phyloP scores from a whole-genome alignment of 2,329 filamentous ascomycete genomes.

The Sporothrix globosa region DNA sequence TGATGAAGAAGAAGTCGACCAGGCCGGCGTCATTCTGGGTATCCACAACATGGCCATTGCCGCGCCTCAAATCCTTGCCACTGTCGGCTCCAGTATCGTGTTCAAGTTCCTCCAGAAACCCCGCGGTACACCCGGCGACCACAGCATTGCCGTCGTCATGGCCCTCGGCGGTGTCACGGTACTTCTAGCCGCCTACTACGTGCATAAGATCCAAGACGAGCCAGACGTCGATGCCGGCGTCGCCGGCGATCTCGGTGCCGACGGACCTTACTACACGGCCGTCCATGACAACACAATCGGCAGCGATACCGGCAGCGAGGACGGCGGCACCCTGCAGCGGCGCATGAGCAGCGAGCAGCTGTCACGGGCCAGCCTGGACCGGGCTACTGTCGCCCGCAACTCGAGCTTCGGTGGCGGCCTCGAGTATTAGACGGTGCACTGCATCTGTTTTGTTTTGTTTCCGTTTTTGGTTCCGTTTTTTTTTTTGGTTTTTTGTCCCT shows the following conservation, averaged over 20 bases:
- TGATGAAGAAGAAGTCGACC: constrained; percentile 61
- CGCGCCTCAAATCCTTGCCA: constrained; percentile 88
- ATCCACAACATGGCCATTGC: constrained; percentile 96
- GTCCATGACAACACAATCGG: constrained; percentile 6
- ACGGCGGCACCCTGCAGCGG: constrained; percentile 39
- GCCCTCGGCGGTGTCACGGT: constrained; percentile 81
- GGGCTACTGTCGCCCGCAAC: constrained; percentile 53
- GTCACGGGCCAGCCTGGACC: constrained; percentile 50
- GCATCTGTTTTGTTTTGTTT: background rate
- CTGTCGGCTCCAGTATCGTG: constrained; percentile 78
- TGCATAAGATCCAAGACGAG: constrained; percentile 68
- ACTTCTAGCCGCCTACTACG: constrained; percentile 74
- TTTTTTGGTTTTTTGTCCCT: background rate
- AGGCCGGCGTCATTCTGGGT: constrained; percentile 87
- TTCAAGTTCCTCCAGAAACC: constrained; percentile 88
- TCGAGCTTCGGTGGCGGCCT: constrained; percentile 53
- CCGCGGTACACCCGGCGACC: constrained; percentile 79
- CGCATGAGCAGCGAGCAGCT: constrained; percentile 50
- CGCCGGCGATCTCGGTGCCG: constrained; percentile 47
- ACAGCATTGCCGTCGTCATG: constrained; percentile 83
- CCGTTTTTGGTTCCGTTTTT: background rate
- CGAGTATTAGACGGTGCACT: constrained; percentile 47
- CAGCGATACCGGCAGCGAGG: constrained; percentile 30
- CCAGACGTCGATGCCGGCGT: constrained; percentile 52
- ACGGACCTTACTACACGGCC: constrained; percentile 44